Base-by-base conservation (phyloP, 2,329 filamentous ascomycete species). In the Penicillium sp. region DNA sequence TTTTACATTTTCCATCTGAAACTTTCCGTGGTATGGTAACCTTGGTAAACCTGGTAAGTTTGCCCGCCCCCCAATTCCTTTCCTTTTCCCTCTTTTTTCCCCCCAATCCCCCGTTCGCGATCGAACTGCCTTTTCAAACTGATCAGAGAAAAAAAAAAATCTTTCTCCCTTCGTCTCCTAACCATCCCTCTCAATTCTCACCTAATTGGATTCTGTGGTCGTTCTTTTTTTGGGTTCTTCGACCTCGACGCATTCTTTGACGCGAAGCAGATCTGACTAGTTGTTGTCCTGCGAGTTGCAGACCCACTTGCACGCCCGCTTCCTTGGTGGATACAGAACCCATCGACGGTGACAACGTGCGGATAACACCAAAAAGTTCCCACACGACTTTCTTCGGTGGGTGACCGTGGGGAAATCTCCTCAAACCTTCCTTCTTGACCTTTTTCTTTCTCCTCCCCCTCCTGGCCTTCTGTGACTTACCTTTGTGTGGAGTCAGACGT, bases 281-380 rank as follows among this genome's bases (percentile, higher is more conserved):
- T 70, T 67, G 67, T 72, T 70, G 65, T 68, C 60, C 63, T 63
- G 61, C 63, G 62, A 57, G 55, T 55, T 48, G 47, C 33, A 73
- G 72, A 74, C 72, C 72, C 73, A 74, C 72, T 68, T 69, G 56
- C 66, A 71, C 69, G 71, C 70, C 62, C 68, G 68, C 69, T 69
- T 71, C 67, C 61, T 63, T 70, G 67, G 73, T 75, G 73, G 72
- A 75, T 74, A 70, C 72, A 71, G 64, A 70, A 70, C 68, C 62
- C 69, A 70, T 71, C 66, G 64, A 68, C 66, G 67, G 61, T 70
- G 64, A 73, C 72, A 72, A 73, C 72, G 71, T 74, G 73, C 73
- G 72, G 73, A 73, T 74, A 74, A 73, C 69, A 41, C 55, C 63
- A 68, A 69, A 48, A 68, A 70, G 68, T 73, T 73, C 68, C 71